Conservation (phyloP, 495 filamentous ascomycete genomes). For the Talaromyces proteolyticus region DNA sequence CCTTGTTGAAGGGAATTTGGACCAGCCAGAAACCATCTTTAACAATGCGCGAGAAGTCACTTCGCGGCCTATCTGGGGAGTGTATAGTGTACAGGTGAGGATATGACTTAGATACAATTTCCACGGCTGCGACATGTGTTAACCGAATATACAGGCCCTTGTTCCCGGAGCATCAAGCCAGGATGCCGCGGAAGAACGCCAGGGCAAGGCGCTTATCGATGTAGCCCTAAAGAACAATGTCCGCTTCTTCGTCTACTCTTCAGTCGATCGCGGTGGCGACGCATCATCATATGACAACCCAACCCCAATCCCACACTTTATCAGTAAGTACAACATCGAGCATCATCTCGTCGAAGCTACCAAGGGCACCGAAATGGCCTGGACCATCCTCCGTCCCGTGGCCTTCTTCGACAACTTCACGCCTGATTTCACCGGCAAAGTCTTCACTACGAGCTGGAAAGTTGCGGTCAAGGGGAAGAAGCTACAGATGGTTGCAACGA, state of each 20-base stretch:
- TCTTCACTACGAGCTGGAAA: conserved; percentile 49
- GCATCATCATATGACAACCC: conserved; percentile 43
- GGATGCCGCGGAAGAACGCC: no score
- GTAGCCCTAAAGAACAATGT: conserved; percentile 49
- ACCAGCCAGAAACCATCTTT: no score
- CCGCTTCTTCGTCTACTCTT: conserved; percentile 58
- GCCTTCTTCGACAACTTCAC: conserved; percentile 64
- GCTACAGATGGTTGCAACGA: conserved; percentile 50
- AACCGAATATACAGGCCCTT: no score
- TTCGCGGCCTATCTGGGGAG: no score
- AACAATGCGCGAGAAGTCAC: no score
- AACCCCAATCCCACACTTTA: conserved; percentile 58
- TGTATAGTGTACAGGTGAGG: no score
- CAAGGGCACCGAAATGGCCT: conserved; percentile 41
- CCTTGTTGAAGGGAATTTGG: no score
- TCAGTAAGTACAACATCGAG: conserved; percentile 59
- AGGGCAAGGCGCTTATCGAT: conserved; percentile 57
- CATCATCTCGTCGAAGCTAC: conserved; percentile 44
- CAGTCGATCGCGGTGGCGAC: conserved; percentile 62
- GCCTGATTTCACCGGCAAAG: conserved; percentile 50
- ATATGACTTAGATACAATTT: no score
- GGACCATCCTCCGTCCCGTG: conserved; percentile 57
- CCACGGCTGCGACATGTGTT: no score
- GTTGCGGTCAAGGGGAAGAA: conserved; percentile 39
- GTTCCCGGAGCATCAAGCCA: no score